Evolutionary conservation across 139 green algal species (phyloP).

Genomic region (Nannochloris sp.): DNA sequence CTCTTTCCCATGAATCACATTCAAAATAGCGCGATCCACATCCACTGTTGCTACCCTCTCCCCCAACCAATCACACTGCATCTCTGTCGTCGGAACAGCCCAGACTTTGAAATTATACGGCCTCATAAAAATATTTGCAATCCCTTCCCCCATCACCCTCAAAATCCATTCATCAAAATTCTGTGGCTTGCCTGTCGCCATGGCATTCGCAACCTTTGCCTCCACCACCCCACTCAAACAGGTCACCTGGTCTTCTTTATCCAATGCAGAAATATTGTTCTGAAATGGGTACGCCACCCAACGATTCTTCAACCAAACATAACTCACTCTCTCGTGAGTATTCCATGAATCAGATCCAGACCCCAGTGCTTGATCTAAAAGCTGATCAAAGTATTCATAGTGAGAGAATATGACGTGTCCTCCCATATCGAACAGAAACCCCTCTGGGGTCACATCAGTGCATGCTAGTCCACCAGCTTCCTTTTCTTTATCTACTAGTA

Average conservation of each 20-base stretch:
- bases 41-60: slow-evolving; percentile 87
- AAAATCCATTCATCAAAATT: slow-evolving; percentile 95
- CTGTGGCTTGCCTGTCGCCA: slow-evolving; percentile 48
- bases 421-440: slow-evolving; percentile 92
- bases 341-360: slow-evolving; percentile 68
- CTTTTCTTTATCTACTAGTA: slow-evolving; percentile 65
- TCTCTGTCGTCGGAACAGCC: slow-evolving; percentile 66
- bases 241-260: slow-evolving; percentile 73
- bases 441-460: slow-evolving; percentile 76
- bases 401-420: slow-evolving; percentile 89
- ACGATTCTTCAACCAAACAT: slow-evolving; percentile 74
- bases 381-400: slow-evolving; percentile 88
- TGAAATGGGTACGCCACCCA: slow-evolving; percentile 91
- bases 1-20: slow-evolving; percentile 77
- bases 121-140: slow-evolving; percentile 89
- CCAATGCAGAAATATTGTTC: slow-evolving; percentile 81
- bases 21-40: slow-evolving; percentile 68
- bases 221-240: slow-evolving; percentile 79
- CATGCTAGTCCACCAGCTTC: slow-evolving; percentile 77
- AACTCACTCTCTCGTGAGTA: slow-evolving; percentile 73
- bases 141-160: slow-evolving; percentile 73
- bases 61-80: slow-evolving; percentile 89
- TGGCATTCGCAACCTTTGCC: slow-evolving; percentile 64
- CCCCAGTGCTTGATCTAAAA: slow-evolving; percentile 42
- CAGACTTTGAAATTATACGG: slow-evolving; percentile 94